These are phyloP conservation scores for Moricandia moricandioides DNA, from an alignment of 345 rosid species.

Conservation along the genomic window DNA sequence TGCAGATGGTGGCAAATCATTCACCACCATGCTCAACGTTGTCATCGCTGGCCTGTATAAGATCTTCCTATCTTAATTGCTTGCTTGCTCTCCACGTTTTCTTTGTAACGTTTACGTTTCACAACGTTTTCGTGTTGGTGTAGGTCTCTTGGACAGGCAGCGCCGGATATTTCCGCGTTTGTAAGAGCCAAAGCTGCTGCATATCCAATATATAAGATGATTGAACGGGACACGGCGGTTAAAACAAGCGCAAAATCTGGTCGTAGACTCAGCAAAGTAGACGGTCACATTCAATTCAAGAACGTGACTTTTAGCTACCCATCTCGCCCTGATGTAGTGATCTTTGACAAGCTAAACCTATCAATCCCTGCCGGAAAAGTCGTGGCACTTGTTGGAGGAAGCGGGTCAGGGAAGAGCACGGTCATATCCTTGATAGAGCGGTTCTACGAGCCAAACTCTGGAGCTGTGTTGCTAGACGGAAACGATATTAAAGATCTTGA, in stretches of 20 bases:
- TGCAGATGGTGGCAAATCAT: slow-evolving; percentile 83
- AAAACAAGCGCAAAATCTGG: slow-evolving; percentile 59
- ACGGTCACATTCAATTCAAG: slow-evolving; percentile 75
- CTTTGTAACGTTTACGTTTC: background rate
- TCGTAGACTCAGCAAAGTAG: slow-evolving; percentile 50
- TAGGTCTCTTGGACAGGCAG: slow-evolving; percentile 94
- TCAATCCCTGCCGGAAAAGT: slow-evolving; percentile 77
- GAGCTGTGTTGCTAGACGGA: slow-evolving; percentile 67
- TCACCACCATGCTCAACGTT: slow-evolving; percentile 98
- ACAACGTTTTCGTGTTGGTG: background rate
- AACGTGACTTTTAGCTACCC: slow-evolving; percentile 77
- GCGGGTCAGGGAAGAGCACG: slow-evolving; percentile 97
- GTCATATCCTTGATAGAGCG: slow-evolving; percentile 88
- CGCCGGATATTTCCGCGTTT: slow-evolving; percentile 84
- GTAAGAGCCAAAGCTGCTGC: slow-evolving; percentile 84
- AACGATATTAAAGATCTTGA: slow-evolving; percentile 59
- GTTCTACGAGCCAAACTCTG: slow-evolving; percentile 79
- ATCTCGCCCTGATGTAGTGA: slow-evolving; percentile 71
- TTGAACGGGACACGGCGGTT: slow-evolving; percentile 65
- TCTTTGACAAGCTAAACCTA: slow-evolving; percentile 59
- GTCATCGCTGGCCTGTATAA: slow-evolving; percentile 88
- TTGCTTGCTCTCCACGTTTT: slow-evolving; percentile 12
- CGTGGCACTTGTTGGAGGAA: slow-evolving; percentile 93
- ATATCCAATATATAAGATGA: slow-evolving; percentile 89
- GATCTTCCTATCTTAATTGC: background rate